Evolutionary conservation across 2,329 filamentous ascomycete genomes (phyloP).

Genomic region (Graphilbum sp.): DNA sequence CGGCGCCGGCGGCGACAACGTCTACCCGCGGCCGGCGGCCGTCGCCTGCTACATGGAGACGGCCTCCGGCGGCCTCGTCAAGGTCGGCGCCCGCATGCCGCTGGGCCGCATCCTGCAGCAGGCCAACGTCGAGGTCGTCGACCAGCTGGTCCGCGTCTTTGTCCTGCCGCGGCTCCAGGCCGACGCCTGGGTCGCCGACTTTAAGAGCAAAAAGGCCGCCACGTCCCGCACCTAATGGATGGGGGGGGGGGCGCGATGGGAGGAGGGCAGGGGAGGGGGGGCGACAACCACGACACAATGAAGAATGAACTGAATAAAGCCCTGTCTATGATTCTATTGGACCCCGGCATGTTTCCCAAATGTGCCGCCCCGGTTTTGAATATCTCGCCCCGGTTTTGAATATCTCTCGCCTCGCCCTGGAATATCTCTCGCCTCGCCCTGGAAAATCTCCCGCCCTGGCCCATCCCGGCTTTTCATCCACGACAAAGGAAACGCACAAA

Average conservation of each 20-base stretch:
- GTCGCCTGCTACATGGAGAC: constrained; percentile 92
- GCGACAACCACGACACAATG: no score
- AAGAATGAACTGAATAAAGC: no score
- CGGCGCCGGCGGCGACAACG: constrained; percentile 20
- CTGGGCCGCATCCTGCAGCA: constrained; percentile 54
- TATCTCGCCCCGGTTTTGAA: no score
- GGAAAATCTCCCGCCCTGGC: no score
- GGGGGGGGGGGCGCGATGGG: not conserved
- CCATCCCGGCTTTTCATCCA: no score
- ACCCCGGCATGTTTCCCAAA: no score
- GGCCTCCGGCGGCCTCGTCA: constrained; percentile 59
- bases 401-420: no score
- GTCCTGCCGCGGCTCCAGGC: constrained; percentile 60
- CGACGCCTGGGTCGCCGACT: constrained; percentile 64
- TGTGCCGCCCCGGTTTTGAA: no score
- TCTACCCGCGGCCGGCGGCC: constrained; percentile 52
- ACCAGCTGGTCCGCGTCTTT: constrained; percentile 69
- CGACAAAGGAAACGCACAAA: no score
- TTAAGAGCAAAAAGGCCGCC: constrained; percentile 56
- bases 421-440: no score
- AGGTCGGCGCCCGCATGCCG: constrained; percentile 72
- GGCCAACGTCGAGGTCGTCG: constrained; percentile 73
- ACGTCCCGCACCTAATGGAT: no score
- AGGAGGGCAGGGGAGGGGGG: not conserved
- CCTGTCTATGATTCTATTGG: no score